phyloP scores from a whole-genome alignment of 1,139 yeast species.

The Pichia sp. region DNA sequence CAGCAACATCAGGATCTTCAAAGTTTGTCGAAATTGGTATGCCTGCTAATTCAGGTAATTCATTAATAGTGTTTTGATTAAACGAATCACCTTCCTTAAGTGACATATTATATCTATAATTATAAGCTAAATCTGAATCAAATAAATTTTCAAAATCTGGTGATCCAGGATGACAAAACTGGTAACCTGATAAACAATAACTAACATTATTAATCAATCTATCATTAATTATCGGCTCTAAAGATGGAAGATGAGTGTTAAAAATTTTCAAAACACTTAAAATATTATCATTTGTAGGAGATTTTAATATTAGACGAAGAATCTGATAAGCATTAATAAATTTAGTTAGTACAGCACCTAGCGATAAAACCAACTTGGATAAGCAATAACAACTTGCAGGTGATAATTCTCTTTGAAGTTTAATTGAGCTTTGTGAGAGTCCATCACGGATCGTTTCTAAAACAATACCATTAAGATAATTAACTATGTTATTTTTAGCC shows the following conservation, averaged over 20 bases:
- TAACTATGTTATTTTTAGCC: conserved; percentile 81
- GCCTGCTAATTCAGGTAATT: conserved; percentile 19
- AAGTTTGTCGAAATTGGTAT: conserved; percentile 31
- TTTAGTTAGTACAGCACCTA: conserved; percentile 92
- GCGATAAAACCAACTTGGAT: conserved; percentile 79
- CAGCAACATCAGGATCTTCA: conserved; percentile 34
- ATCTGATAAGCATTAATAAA: conserved; percentile 73
- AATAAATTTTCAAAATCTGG: conserved; percentile 65
- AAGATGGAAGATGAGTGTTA: conserved; percentile 70
- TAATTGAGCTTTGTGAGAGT: conserved; percentile 51
- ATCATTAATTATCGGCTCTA: conserved; percentile 66
- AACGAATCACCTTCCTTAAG: conserved; percentile 53
- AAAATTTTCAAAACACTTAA: conserved; percentile 66
- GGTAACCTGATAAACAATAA: conserved; percentile 72
- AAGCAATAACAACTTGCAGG: conserved; percentile 87
- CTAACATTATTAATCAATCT: conserved; percentile 69
- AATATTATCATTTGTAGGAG: conserved; percentile 77
- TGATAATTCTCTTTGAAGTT: conserved; percentile 66
- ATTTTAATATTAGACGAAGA: conserved; percentile 70
- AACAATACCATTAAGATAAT: conserved; percentile 75
- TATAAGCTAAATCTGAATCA: conserved; percentile 63
- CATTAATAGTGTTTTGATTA: conserved; percentile 13
- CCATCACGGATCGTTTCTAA: conserved; percentile 81
- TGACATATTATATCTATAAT: conserved; percentile 68
- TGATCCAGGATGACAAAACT: conserved; percentile 82